Conservation (phyloP, 108 stramenopile species). For the Parmales sp. region DNA sequence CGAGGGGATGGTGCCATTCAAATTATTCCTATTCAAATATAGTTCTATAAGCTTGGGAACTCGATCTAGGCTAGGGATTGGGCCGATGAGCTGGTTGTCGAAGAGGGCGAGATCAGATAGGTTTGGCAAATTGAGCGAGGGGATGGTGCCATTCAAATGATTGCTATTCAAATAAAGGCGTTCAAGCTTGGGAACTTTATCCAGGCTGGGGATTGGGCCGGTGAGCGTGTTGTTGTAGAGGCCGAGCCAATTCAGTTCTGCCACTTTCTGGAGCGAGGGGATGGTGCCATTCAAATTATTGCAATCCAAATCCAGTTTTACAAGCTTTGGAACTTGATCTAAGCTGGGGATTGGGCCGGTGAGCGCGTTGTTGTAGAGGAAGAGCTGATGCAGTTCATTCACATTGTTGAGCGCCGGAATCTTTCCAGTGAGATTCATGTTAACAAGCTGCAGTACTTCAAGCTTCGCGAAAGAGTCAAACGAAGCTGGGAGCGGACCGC, state of each 20-base stretch:
- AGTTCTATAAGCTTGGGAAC: no score
- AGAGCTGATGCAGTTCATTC: background rate
- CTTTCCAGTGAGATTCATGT: no score
- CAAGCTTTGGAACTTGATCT: no score
- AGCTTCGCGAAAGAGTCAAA: no score
- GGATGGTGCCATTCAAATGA: background rate
- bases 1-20: background rate
- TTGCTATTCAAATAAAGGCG: background rate
- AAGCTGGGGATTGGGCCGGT: no score
- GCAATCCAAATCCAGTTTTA: background rate
- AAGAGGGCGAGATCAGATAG: background rate
- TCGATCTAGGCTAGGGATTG: no score
- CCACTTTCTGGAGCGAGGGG: background rate
- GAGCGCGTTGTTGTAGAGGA: background rate
- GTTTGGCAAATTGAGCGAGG: background rate
- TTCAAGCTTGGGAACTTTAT: no score
- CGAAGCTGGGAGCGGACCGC: background rate
- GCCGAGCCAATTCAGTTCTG: background rate
- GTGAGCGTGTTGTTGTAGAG: slow-evolving; percentile 10
- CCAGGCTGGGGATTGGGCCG: background rate
- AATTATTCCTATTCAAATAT: background rate
- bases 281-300: background rate
- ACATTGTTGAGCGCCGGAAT: no score
- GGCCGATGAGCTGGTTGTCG: slow-evolving; percentile 9
- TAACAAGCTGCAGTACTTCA: no score